Evolutionary conservation across 2,329 filamentous ascomycete species (phyloP), one percentile per base, ranked within the genome.

Genomic region (Bipolaris oryzae): DNA sequence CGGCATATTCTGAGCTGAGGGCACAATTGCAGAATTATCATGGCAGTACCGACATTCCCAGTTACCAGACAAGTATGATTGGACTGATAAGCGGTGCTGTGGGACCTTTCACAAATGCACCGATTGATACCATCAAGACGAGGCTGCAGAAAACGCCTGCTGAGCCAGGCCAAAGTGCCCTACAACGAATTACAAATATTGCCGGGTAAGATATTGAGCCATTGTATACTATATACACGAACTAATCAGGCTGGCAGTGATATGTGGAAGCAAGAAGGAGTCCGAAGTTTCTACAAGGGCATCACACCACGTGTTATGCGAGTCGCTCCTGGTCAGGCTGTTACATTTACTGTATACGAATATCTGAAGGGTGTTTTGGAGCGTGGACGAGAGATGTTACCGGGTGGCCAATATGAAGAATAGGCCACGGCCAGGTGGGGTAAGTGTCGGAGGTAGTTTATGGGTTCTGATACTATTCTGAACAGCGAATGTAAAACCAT

Each of bases 41-140:
- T 77, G 89, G 89, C 7, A 81, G 90, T 67, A 89, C 87, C 59
- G 82, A 85, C 62, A 82, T 99, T 39, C 94, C 95, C 1, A 86
- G 87, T 50, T 98, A 89, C 79, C 92, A 98, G 80, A 99, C 95
- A 1, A 93, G 92, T 5, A 48, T 94, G 6, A 96, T 98, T 67
- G 95, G 93, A 33, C 84, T 99, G 53, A 88, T 99, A 23, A 91
- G 87, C 51, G 95, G 95, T 67, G 95, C 95, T 60, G 96, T 99
- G 86, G 95, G 95, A 1, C 95, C 95, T 5, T 85, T 99, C 73
- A 95, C 90, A 68, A 99, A 99, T 75, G 95, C 96, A 25, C 95
- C 95, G 20, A 98, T 99, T 74, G 95, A 99, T 74, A 99, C 95
- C 37, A 98, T 99, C 82, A 99, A 99, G 87, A 99, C 95, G 39